These are phyloP conservation scores for Aspergillus viridinutans DNA, from an alignment of 2,329 filamentous ascomycete genomes.

Conservation along the genomic window DNA sequence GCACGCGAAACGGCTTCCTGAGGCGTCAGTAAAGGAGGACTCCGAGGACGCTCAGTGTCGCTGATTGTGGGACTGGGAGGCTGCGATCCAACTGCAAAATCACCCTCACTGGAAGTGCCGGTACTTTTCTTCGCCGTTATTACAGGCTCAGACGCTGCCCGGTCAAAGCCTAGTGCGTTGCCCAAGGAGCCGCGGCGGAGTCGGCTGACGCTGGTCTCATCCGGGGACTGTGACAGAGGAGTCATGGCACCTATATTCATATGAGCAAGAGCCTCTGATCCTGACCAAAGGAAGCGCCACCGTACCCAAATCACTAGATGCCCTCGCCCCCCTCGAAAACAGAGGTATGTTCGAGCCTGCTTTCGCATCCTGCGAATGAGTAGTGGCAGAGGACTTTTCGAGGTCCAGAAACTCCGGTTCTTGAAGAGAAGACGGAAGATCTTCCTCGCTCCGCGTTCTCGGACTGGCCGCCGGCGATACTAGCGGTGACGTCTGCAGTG, in stretches of 20 bases:
- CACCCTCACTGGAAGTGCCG: conserved; percentile 12
- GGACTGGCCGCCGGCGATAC: conserved; percentile 88
- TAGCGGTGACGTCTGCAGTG: conserved; percentile 88
- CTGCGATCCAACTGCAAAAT: conserved; percentile 6
- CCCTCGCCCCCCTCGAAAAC: conserved; percentile 30
- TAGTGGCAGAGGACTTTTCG: conserved; percentile 21
- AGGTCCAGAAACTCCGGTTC: conserved; percentile 51
- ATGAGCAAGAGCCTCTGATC: conserved; percentile 4
- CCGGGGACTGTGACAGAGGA: conserved; percentile 39
- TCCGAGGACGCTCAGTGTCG: conserved; percentile 56
- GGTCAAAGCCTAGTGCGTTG: conserved; percentile 42
- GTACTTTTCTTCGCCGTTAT: conserved; percentile 42
- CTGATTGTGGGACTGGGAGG: conserved; percentile 4
- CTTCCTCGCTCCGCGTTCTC: conserved; percentile 34
- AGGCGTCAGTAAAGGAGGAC: conserved; percentile 67
- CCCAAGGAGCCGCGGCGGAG: conserved; percentile 26
- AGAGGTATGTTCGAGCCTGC: conserved; percentile 24
- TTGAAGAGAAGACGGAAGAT: conserved; percentile 35
- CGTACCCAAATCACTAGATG: conserved; percentile 46
- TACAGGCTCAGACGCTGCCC: conserved; percentile 53
- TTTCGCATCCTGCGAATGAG: conserved; percentile 20
- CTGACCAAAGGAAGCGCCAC: neutral
- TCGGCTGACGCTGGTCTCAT: conserved; percentile 24
- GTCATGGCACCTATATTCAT: conserved; percentile 33
- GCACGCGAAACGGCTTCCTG: conserved; percentile 79